Base-by-base conservation (phyloP, 768 basidiomycete species). In the Lactifluus volemus region DNA sequence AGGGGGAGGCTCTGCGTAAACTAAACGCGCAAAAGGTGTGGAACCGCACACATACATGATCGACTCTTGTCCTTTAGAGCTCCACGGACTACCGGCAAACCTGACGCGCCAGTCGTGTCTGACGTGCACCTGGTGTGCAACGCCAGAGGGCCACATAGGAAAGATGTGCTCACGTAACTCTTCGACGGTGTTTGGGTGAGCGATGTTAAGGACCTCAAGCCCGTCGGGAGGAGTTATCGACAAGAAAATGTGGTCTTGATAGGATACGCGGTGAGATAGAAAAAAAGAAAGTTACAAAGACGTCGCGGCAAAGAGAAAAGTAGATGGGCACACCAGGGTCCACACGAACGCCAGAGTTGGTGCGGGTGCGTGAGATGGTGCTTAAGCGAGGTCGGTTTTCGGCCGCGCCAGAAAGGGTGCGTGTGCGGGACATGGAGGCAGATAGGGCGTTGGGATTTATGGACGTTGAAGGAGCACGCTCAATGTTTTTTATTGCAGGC, bases 71-170 rank as follows among this genome's bases (percentile, higher is more conserved):
- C 85, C 85, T 45, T 74, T 74, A 63, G 82, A 75, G 50, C 76
- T 79, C 88, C 88, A 91, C 4, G 88, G 88, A n/a, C 77, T 75
- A 62, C 81, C 82, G 60, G 75, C 73, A 65, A 90, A 88, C 17
- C 75, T 78, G n/a, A 86, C 80, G 45, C 78, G 79, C 79, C 85
- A 88, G n/a, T 75, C 72, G 67, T 78, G 69, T 55, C 77, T 74
- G 45, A 70, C 65, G 61, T 76, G 68, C 44, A 76, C 67, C 62
- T 82, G 78, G 19, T 75, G 68, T 45, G 79, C 78, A 49, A 85
- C 72, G 1, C 88, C 88, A n/a, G 81, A 78, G 25, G 80, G 80
- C 88, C 88, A 91, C 68, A 84, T 73, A 14, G 80, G 79, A 65
- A 84, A 75, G 25, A 90, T 76, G 3, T 73, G 70, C 44, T 79